Percentiles rank a stretch among this genome's conserved stretches.
Conservation (phyloP, 2,329 filamentous ascomycete species). For the Cladorrhinum sp. region DNA sequence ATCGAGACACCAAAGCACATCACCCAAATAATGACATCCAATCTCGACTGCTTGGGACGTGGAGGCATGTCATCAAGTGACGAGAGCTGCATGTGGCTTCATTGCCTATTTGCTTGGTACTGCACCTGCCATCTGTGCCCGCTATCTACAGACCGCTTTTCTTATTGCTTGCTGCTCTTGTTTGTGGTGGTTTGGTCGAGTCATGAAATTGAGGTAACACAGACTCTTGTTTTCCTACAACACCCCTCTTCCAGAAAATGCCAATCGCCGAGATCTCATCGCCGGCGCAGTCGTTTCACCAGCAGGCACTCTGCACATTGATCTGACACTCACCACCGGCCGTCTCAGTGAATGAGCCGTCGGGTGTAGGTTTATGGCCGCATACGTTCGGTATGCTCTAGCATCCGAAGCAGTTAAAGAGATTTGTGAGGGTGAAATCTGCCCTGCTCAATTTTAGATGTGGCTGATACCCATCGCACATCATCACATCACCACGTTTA, state of each 20-base stretch:
- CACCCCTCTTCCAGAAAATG: not conserved
- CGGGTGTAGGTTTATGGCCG: slow-evolving; percentile 4
- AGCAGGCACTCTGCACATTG: not conserved
- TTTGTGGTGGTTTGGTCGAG: not conserved
- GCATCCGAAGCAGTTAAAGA: not conserved
- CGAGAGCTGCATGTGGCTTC: slow-evolving; percentile 8
- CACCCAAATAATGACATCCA: not conserved
- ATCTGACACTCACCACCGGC: not conserved
- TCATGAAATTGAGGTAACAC: slow-evolving; percentile 1
- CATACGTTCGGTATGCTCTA: not conserved
- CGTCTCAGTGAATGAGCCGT: not conserved
- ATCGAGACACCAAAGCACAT: not conserved
- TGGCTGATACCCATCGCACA: not conserved
- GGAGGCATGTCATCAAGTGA: slow-evolving; percentile 1
- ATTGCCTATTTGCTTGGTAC: not conserved
- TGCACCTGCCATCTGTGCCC: not conserved
- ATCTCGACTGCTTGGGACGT: not conserved
- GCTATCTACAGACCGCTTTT: slow-evolving; percentile 1
- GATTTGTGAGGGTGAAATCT: not conserved
- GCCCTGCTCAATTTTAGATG: not conserved
- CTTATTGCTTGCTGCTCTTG: not conserved
- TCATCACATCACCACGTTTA: no score
- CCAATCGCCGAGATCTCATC: not conserved
- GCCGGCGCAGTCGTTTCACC: slow-evolving; percentile 9
- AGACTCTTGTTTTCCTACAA: not conserved